These are phyloP conservation scores for Carex sylvatica DNA, from an alignment of 202 grass and related monocot species.

Conservation along the genomic window DNA sequence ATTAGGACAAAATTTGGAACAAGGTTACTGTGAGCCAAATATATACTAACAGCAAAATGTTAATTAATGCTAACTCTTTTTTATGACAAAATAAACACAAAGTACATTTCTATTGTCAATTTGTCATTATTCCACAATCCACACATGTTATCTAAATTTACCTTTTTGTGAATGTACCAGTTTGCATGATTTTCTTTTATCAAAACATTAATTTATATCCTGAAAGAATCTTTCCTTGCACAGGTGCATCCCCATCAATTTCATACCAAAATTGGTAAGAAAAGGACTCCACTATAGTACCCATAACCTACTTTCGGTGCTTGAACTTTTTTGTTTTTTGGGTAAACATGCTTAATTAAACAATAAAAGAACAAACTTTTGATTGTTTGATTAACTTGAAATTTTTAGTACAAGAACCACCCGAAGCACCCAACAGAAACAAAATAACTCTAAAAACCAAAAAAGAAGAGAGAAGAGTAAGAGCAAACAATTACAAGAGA, in stretches of 20 bases:
- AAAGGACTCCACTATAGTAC: background rate
- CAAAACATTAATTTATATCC: background rate
- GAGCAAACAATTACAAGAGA: conserved; percentile 18
- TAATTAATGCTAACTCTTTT: background rate
- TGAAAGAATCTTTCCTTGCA: conserved; percentile 4
- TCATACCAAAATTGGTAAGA: conserved; percentile 7
- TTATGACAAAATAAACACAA: background rate
- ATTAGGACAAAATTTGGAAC: background rate
- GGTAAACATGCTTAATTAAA: background rate
- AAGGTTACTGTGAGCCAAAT: too few species aligned
- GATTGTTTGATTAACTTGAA: conserved; percentile 16
- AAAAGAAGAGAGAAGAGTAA: background rate
- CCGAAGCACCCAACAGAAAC: background rate
- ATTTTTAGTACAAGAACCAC: conserved; percentile 15
- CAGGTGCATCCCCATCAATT: conserved; percentile 17
- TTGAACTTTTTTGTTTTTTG: background rate
- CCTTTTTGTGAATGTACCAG: background rate
- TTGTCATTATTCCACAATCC: background rate
- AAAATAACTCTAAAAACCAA: background rate
- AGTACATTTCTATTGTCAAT: background rate
- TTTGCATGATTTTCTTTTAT: background rate
- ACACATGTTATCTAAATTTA: background rate
- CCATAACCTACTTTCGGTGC: conserved; percentile 15
- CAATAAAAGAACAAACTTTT: conserved; percentile 11
- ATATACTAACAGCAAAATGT: background rate